Base-by-base conservation (phyloP, 2,329 filamentous ascomycete genomes). In the Fusarium torulosum region DNA sequence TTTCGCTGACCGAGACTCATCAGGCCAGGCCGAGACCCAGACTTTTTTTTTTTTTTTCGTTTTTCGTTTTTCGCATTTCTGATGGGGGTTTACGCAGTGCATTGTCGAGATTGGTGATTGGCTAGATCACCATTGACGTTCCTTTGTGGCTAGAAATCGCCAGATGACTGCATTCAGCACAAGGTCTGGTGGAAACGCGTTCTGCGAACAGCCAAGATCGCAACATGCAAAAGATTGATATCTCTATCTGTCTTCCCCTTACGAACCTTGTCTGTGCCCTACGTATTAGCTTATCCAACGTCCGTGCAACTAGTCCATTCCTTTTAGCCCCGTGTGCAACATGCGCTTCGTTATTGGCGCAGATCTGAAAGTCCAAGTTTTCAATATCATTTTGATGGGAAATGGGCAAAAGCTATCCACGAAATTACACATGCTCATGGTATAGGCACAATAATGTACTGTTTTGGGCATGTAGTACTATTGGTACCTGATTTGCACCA, bases 1-100 rank as follows among this genome's bases (percentile, higher is more conserved):
- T 66, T 69, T 69, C 62, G 66, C 53, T 69, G 66, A 69, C 66
- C 66, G 66, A 68, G 50, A 64, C 46, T 67, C 38, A 15, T 42
- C 40, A 61, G 42, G 55, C 42, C 37, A 49, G 50, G 50, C 43
- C 65, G 52, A 57, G 60, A 66, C 60, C 38, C 59, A 46, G 43
- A 15, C 29, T 31, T 43, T 25, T 49, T 23, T 21, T 29, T n/a
- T 13, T 7, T 19, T 11, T 20, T 14, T n/a, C 14, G 20, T 20
- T 43, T n/a, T n/a, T n/a, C n/a, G n/a, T n/a, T 20, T 29, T 19
- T 57, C 49, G 40, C 58, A 67, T 50, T 55, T 59, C 43, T n/a
- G 41, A 44, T 52, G 56, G 44, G 38, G 42, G 47, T 59, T 42
- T 33, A 33, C 6, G 14, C n/a, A 20, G 15, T 50, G 21, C 14